phyloP scores from a whole-genome alignment of 2,329 filamentous ascomycete species.

The Trichophyton schoenleinii region DNA sequence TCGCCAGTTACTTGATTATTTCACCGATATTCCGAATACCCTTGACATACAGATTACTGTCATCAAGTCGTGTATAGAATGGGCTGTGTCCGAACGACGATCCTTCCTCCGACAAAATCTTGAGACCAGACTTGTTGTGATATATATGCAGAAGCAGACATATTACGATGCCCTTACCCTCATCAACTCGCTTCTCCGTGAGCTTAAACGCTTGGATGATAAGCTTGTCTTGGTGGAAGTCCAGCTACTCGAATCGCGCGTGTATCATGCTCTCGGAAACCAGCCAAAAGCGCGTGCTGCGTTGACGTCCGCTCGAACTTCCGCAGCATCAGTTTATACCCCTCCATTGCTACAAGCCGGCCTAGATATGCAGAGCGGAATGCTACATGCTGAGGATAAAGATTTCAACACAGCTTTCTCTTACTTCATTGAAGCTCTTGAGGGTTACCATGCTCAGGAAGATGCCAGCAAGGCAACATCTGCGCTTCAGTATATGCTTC shows the following conservation, averaged over 20 bases:
- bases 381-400: constrained; percentile 95
- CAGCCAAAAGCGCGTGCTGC: constrained; percentile 91
- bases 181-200: constrained; percentile 89
- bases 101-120: constrained; percentile 97
- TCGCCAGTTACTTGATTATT: constrained; percentile 89
- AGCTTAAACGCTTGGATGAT: constrained; percentile 95
- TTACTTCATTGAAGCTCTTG: constrained; percentile 97
- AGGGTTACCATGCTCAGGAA: constrained; percentile 91
- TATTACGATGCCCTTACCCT: constrained; percentile 95
- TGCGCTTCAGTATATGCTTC: constrained; percentile 95
- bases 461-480: constrained; percentile 84
- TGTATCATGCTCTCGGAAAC: constrained; percentile 96
- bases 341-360: constrained; percentile 89
- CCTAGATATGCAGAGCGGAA: constrained; percentile 97
- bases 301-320: constrained; percentile 84
- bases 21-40: constrained; percentile 85
- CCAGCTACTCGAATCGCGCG: constrained; percentile 88
- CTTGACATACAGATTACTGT: constrained; percentile 88
- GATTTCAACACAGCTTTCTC: constrained; percentile 98
- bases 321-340: constrained; percentile 92
- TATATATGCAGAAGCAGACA: constrained; percentile 94
- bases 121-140: constrained; percentile 81
- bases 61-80: constrained; percentile 98
- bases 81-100: constrained; percentile 87
- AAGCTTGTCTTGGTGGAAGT: constrained; percentile 97